phyloP scores from a whole-genome alignment of 1,139 yeast species.

The Debaryomycetaceae sp. region DNA sequence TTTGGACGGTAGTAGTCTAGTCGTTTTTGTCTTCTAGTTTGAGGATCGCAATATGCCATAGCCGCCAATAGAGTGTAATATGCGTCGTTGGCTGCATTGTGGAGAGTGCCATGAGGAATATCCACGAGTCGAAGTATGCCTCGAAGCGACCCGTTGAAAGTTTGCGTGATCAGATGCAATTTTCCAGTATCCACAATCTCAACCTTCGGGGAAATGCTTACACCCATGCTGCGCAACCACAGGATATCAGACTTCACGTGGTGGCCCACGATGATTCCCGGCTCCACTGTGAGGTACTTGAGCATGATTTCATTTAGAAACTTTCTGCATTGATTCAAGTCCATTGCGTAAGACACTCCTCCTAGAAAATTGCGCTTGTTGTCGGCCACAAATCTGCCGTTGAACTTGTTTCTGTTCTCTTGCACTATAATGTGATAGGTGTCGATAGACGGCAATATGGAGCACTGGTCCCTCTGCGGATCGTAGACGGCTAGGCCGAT shows the following conservation, averaged over 20 bases:
- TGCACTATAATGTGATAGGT: constrained; percentile 56
- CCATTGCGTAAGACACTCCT: constrained; percentile 51
- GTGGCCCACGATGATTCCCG: constrained; percentile 63
- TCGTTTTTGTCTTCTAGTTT: constrained; percentile 11
- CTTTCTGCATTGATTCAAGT: constrained; percentile 26
- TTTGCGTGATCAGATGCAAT: constrained; percentile 42
- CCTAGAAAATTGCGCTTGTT: constrained; percentile 55
- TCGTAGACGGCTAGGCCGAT: constrained; percentile 68
- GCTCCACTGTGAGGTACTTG: constrained; percentile 28
- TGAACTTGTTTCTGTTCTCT: constrained; percentile 45
- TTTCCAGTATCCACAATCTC: constrained; percentile 51
- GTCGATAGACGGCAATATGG: constrained; percentile 44
- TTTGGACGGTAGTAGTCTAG: constrained; percentile 14
- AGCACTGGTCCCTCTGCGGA: constrained; percentile 41
- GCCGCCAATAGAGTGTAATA: constrained; percentile 62
- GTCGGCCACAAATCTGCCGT: constrained; percentile 63
- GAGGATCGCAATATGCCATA: constrained; percentile 55
- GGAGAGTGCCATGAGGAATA: constrained; percentile 65
- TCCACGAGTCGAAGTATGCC: constrained; percentile 49
- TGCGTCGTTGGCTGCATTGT: constrained; percentile 84
- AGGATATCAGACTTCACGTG: constrained; percentile 56
- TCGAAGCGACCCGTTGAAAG: constrained; percentile 47
- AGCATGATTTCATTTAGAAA: constrained; percentile 43
- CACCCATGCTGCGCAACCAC: constrained; percentile 49
- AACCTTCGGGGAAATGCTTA: constrained; percentile 35